Base-by-base conservation (phyloP, 805 yeast species). In the Yamadazyma kitorensis region DNA sequence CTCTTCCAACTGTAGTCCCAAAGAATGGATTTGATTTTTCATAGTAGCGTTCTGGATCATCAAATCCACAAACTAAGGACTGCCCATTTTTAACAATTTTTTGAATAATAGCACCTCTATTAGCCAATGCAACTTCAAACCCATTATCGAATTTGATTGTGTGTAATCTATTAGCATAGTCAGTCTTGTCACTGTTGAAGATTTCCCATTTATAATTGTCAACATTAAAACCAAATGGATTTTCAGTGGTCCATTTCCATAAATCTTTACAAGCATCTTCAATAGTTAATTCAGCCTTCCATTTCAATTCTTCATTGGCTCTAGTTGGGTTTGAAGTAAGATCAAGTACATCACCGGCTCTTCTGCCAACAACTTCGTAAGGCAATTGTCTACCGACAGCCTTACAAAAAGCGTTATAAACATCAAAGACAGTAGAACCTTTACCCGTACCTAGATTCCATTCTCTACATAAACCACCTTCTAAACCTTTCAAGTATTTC, bases 361-460 rank as follows among this genome's bases (percentile, higher is more conserved):
- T 72, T 55, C 88, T 74, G 4, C 73, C 78, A 23, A 67, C 74
- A n/a, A 83, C 67, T 44, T 78, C 80, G 49, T 69, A 78, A 5
- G 88, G 83, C 33, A 85, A 67, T 21, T 73, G 68, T 29, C 70
- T 63, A 24, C 87, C 87, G 5, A 77, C 79, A 8, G 83, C 83
- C 33, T 68, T 67, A 48, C 76, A 69, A 55, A 84, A 85, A 1
- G 84, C 80, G 35, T 71, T 53, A 49, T 77, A 71, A 27, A 85
- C 80, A 46, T 85, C 88, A 37, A 82, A 65, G 4, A 85, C 94
- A 1, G 91, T 82, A 8, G 80, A 67, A n/a, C 94, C 94, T 17
- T 63, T 73, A 19, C 94, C 94, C 10, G 89, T 78, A 27, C 94
- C 94, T 37, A 85, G 70, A 53, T 85, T 85, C 93, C 93, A 85